A percentile compares a stretch with the other conserved stretches of the same genome.
Evolutionary conservation across 2,329 filamentous ascomycete species (phyloP).

Genomic region (Ophiostoma quercus): DNA sequence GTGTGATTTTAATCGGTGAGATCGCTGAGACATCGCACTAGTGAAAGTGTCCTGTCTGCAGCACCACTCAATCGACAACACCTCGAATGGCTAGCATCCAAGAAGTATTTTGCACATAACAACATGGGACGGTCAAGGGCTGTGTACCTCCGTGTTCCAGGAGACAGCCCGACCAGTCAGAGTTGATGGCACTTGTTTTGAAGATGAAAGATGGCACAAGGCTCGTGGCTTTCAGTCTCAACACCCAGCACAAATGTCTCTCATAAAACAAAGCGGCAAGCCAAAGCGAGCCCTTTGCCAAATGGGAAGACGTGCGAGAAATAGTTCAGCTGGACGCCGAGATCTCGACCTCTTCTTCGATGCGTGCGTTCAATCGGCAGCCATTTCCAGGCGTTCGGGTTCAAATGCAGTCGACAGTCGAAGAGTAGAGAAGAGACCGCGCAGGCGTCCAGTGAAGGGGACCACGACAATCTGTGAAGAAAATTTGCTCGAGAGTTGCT

Average conservation of each 20-base stretch:
- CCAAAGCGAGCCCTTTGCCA: slow-evolving; percentile 45
- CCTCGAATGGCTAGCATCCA: slow-evolving; percentile 50
- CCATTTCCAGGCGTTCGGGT: background rate
- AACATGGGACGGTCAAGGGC: slow-evolving; percentile 11
- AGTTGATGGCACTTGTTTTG: slow-evolving; percentile 62
- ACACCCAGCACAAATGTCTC: slow-evolving; percentile 56
- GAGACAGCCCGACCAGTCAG: slow-evolving; percentile 30
- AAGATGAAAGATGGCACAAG: slow-evolving; percentile 57
- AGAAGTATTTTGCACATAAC: slow-evolving; percentile 37
- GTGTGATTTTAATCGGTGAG: slow-evolving; percentile 78
- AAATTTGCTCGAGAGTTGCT: slow-evolving; percentile 17
- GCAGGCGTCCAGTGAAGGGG: slow-evolving; percentile 62
- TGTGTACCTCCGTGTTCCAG: slow-evolving; percentile 6
- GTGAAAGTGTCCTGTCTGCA: background rate
- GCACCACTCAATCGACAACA: slow-evolving; percentile 68
- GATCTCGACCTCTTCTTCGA: background rate
- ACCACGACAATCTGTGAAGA: slow-evolving; percentile 71
- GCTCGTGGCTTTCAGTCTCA: slow-evolving; percentile 62
- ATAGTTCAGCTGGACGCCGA: slow-evolving; percentile 66
- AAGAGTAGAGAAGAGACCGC: background rate
- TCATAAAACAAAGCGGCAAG: background rate
- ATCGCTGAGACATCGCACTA: slow-evolving; percentile 29
- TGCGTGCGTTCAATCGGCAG: background rate
- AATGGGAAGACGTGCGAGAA: slow-evolving; percentile 54
- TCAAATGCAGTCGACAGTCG: background rate